phyloP scores from a whole-genome alignment of 441 rosid species.

The Erysimum pusillum region DNA sequence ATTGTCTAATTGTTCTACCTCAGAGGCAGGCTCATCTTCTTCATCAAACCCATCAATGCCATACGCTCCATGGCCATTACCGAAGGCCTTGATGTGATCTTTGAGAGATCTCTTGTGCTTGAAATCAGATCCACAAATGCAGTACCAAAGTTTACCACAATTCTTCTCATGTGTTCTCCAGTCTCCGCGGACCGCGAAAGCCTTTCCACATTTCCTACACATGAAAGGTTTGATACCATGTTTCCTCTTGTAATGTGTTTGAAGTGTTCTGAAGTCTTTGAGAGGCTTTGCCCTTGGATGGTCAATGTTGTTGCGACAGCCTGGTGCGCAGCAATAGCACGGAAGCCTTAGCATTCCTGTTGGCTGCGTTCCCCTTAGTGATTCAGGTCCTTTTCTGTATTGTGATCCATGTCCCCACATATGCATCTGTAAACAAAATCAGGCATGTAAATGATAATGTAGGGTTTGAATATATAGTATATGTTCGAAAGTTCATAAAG shows the following conservation, averaged over 20 bases:
- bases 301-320: constrained; percentile 89
- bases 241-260: constrained; percentile 90
- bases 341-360: constrained; percentile 95
- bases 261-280: constrained; percentile 90
- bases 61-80: constrained; percentile 87
- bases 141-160: constrained; percentile 96
- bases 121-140: constrained; percentile 95
- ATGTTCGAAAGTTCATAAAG: constrained; percentile 16
- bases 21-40: constrained; percentile 94
- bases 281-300: constrained; percentile 89
- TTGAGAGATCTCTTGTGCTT: constrained; percentile 96
- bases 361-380: constrained; percentile 89
- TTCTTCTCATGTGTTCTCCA: constrained; percentile 97
- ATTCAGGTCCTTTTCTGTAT: constrained; percentile 91
- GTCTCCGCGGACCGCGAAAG: constrained; percentile 87
- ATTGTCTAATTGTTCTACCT: constrained; percentile 76
- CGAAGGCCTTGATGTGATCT: constrained; percentile 94
- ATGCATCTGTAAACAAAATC: constrained; percentile 66
- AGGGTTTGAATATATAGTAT: constrained; percentile 19
- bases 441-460: constrained; percentile 20
- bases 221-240: constrained; percentile 87
- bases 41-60: constrained; percentile 82
- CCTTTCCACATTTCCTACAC: constrained; percentile 90
- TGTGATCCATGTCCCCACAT: constrained; percentile 99
- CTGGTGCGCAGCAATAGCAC: constrained; percentile 84